These are phyloP conservation scores for Pythium phragmiticola DNA, from an alignment of 352 stramenopile genomes.

Conservation along the genomic window DNA sequence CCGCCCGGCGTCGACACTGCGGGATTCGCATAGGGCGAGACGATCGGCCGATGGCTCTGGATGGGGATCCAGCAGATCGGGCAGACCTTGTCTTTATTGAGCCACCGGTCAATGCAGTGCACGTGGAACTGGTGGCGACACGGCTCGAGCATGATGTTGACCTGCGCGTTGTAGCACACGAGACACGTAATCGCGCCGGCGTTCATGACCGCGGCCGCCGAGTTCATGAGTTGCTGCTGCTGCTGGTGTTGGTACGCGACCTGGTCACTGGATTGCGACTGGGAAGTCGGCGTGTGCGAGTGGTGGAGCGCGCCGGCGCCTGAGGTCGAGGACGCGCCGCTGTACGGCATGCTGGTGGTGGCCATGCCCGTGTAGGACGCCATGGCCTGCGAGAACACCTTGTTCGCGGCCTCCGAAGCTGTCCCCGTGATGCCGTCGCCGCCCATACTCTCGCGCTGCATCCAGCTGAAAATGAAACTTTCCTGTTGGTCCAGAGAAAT, in stretches of 20 bases:
- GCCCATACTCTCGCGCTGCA: slow-evolving; percentile 37
- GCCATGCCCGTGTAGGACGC: slow-evolving; percentile 18
- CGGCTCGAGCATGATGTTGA: slow-evolving; percentile 57
- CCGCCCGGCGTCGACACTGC: not conserved
- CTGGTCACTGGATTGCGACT: slow-evolving; percentile 1
- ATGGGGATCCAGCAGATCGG: slow-evolving; percentile 74
- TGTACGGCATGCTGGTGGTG: slow-evolving; percentile 27
- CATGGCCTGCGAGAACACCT: slow-evolving; percentile 30
- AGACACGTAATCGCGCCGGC: slow-evolving; percentile 35
- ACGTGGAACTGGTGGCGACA: slow-evolving; percentile 83
- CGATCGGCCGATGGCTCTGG: slow-evolving; percentile 52
- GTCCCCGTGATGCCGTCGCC: slow-evolving; percentile 32
- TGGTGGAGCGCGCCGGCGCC: slow-evolving; percentile 7
- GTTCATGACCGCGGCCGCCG: slow-evolving; percentile 23
- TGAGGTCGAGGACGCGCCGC: not conserved
- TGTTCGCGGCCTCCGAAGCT: slow-evolving; percentile 23
- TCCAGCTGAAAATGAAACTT: slow-evolving; percentile 15
- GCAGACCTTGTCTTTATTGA: slow-evolving; percentile 78
- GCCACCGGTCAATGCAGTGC: slow-evolving; percentile 65
- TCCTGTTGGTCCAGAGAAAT: slow-evolving; percentile 8
- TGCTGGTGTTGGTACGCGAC: slow-evolving; percentile 22
- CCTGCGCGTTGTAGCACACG: slow-evolving; percentile 46
- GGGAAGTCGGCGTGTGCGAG: not conserved
- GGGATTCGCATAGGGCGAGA: slow-evolving; percentile 29
- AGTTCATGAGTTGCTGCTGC: slow-evolving; percentile 15